Conservation (phyloP, 106 monocot genomes). For the Dioscorea alata region DNA sequence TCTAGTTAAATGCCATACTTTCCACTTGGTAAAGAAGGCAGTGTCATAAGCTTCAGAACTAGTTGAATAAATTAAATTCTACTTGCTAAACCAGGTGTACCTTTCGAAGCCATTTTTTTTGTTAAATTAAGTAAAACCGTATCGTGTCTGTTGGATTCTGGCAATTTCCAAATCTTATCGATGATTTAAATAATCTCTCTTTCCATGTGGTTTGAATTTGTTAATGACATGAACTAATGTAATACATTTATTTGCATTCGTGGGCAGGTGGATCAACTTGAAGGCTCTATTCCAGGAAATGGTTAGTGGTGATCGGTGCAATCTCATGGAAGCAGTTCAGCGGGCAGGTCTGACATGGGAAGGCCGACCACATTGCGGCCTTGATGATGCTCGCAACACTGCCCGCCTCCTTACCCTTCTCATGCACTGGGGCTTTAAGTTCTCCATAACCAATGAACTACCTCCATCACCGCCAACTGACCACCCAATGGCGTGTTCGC, state of each 20-base stretch:
- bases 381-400: constrained; percentile 95
- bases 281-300: constrained; percentile 75
- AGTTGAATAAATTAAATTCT: too few species aligned
- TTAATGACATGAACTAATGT: background rate
- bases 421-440: constrained; percentile 70
- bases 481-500: constrained; percentile 1
- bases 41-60: too few species aligned
- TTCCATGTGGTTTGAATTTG: too few species aligned
- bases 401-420: constrained; percentile 69
- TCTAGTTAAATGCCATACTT: too few species aligned
- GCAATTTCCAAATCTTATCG: too few species aligned
- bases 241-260: background rate
- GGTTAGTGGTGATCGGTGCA: constrained; percentile 67
- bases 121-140: too few species aligned
- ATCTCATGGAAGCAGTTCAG: constrained; percentile 84
- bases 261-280: constrained; percentile 86
- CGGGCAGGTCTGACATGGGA: constrained; percentile 79
- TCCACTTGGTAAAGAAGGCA: too few species aligned
- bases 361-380: constrained; percentile 91
- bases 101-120: too few species aligned
- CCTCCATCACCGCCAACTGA: constrained; percentile 12
- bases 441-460: constrained; percentile 76
- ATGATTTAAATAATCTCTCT: too few species aligned
- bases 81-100: too few species aligned
- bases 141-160: too few species aligned